Percentiles rank a stretch among this genome's conserved stretches.
These are phyloP conservation scores for Fusarium pseudoanthophilum DNA, from an alignment of 2,329 filamentous ascomycete species.

Conservation along the genomic window DNA sequence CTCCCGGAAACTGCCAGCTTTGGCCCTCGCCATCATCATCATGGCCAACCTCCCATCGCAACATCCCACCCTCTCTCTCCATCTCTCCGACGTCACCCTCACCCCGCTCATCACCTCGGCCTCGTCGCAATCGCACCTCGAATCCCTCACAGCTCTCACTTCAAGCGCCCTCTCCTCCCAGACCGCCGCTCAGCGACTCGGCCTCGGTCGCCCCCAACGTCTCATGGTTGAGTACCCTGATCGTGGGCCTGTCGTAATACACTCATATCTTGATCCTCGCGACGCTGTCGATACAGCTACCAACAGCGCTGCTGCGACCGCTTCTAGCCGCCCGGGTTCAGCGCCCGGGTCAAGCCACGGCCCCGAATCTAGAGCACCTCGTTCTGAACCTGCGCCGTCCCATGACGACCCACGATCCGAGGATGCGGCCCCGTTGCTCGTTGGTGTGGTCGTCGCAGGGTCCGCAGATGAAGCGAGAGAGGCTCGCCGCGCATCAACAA, in stretches of 20 bases:
- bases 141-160: constrained; percentile 64
- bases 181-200: constrained; percentile 63
- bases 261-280: constrained; percentile 59
- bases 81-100: constrained; percentile 67
- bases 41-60: constrained; percentile 57
- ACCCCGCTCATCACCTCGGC: constrained; percentile 68
- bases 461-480: constrained; percentile 59
- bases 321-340: constrained; percentile 23
- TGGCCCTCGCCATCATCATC: constrained; percentile 32
- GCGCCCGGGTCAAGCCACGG: constrained; percentile 32
- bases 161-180: constrained; percentile 64
- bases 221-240: constrained; percentile 67
- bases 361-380: constrained; percentile 22
- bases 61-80: constrained; percentile 63
- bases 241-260: constrained; percentile 55
- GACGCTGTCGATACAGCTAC: constrained; percentile 36
- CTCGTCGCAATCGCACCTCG: constrained; percentile 55
- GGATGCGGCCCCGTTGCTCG: constrained; percentile 61
- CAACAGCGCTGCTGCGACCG: constrained; percentile 20
- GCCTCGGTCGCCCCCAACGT: constrained; percentile 64
- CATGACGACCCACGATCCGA: constrained; percentile 42
- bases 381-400: constrained; percentile 18
- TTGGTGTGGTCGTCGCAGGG: constrained; percentile 65
- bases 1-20: background rate
- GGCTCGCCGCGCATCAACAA: constrained; percentile 62